Percentiles rank a stretch among this genome's conserved stretches.
Evolutionary conservation across 768 basidiomycete species (phyloP).

Genomic region (Tephrocybe rancida): DNA sequence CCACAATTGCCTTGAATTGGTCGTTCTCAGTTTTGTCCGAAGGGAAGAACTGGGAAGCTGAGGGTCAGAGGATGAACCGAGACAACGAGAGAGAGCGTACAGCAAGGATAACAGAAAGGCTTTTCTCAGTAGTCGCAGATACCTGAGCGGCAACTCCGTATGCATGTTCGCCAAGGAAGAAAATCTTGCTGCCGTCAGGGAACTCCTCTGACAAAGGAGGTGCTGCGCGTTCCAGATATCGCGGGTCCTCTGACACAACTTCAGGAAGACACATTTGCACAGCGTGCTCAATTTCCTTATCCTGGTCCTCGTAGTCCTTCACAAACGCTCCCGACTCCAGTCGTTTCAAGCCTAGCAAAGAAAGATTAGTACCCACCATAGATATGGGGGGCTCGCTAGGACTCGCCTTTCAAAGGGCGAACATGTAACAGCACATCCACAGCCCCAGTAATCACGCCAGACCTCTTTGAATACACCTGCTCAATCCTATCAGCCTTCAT

Average conservation of each 20-base stretch:
- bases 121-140: constrained; percentile 63
- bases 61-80: neutral
- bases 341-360: constrained; percentile 77
- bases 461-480: constrained; percentile 83
- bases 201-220: constrained; percentile 88
- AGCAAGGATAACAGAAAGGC: constrained; percentile 85
- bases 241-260: constrained; percentile 88
- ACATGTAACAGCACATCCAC: constrained; percentile 86
- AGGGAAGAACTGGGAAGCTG: constrained; percentile 72
- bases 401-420: constrained; percentile 84
- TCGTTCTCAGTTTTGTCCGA: constrained; percentile 80
- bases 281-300: constrained; percentile 85
- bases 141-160: constrained; percentile 98
- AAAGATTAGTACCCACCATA: constrained; percentile 4
- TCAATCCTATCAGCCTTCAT: constrained; percentile 82
- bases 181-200: constrained; percentile 87
- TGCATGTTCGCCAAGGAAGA: constrained; percentile 93
- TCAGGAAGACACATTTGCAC: constrained; percentile 83
- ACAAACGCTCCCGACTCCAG: constrained; percentile 88
- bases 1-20: constrained; percentile 75
- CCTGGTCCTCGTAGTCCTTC: constrained; percentile 87
- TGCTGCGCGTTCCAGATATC: constrained; percentile 79
- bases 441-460: constrained; percentile 81
- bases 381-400: neutral
- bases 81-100: constrained; percentile 40